A percentile compares a stretch with the other conserved stretches of the same genome.
These are phyloP conservation scores for Austroboletus rostrupii DNA, from an alignment of 1,284 basidiomycete genomes.

Conservation along the genomic window DNA sequence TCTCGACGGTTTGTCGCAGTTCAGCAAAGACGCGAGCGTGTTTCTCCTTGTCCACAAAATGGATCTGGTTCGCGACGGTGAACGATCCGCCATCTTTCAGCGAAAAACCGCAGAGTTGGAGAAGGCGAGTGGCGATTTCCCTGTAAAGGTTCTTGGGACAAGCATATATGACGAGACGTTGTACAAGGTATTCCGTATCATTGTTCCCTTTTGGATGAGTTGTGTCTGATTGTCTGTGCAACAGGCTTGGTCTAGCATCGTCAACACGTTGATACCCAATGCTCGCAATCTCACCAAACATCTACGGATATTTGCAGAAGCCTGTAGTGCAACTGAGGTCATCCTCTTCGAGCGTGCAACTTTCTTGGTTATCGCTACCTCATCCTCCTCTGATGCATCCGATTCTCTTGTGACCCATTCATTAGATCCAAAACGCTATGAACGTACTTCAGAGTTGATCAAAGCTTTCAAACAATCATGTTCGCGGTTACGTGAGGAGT, in stretches of 20 bases:
- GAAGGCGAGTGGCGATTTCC: constrained; percentile 56
- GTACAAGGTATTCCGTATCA: constrained; percentile 69
- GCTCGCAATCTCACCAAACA: constrained; percentile 85
- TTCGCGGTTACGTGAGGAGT: constrained; percentile 77
- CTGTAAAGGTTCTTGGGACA: constrained; percentile 81
- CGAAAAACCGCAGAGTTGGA: constrained; percentile 68
- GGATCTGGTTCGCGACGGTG: constrained; percentile 72
- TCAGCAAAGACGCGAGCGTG: constrained; percentile 78
- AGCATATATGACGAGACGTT: constrained; percentile 98
- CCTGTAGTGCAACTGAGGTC: constrained; percentile 88
- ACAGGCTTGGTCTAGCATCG: constrained; percentile 96
- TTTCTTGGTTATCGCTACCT: constrained; percentile 92
- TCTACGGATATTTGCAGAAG: constrained; percentile 78
- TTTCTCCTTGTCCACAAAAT: constrained; percentile 98
- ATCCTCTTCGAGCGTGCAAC: constrained; percentile 96
- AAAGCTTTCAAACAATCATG: constrained; percentile 94
- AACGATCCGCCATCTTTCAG: constrained; percentile 54
- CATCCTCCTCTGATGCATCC: constrained; percentile 36
- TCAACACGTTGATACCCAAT: constrained; percentile 95
- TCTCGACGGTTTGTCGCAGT: constrained; percentile 72
- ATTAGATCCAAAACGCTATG: constrained; percentile 82
- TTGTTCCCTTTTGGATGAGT: not conserved
- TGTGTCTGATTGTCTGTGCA: constrained; percentile 7
- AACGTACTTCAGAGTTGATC: constrained; percentile 93
- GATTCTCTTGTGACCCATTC: constrained; percentile 37